Conservation (phyloP, 1,139 yeast genomes). For the Geotrichum aggregatum region DNA sequence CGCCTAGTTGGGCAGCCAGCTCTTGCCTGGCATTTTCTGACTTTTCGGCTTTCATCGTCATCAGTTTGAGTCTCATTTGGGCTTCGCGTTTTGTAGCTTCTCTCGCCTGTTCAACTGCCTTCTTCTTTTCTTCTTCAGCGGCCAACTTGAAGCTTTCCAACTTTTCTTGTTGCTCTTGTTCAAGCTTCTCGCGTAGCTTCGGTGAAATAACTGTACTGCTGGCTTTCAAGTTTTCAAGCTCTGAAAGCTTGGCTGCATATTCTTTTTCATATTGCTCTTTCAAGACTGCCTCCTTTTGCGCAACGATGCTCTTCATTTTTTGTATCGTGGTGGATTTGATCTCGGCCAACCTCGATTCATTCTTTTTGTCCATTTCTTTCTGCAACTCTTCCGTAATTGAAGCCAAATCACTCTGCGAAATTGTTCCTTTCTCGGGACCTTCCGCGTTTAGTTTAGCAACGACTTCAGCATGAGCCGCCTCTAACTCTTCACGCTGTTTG, state of each 20-base stretch:
- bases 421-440: slow-evolving; percentile 10
- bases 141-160: slow-evolving; percentile 15
- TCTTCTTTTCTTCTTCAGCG: slow-evolving; percentile 25
- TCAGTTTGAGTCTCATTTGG: slow-evolving; percentile 37
- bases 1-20: slow-evolving; percentile 25
- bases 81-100: slow-evolving; percentile 29
- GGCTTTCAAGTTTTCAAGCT: background rate
- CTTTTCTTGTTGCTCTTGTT: slow-evolving; percentile 11
- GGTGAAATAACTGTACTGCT: background rate
- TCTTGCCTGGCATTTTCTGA: slow-evolving; percentile 36
- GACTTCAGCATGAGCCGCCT: slow-evolving; percentile 27
- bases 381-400: slow-evolving; percentile 17
- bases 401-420: slow-evolving; percentile 27
- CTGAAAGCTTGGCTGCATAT: slow-evolving; percentile 3
- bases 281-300: slow-evolving; percentile 1
- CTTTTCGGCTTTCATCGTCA: slow-evolving; percentile 34
- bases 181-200: slow-evolving; percentile 8
- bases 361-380: slow-evolving; percentile 3
- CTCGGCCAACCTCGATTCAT: slow-evolving; percentile 16
- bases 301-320: slow-evolving; percentile 5
- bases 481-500: slow-evolving; percentile 18
- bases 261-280: slow-evolving; percentile 4
- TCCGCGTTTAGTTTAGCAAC: slow-evolving; percentile 25
- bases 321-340: slow-evolving; percentile 4
- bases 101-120: slow-evolving; percentile 26